Percentiles rank a stretch among this genome's conserved stretches.
Evolutionary conservation across 2,329 filamentous ascomycete genomes (phyloP).

Genomic region (Ceratocystis destructans): DNA sequence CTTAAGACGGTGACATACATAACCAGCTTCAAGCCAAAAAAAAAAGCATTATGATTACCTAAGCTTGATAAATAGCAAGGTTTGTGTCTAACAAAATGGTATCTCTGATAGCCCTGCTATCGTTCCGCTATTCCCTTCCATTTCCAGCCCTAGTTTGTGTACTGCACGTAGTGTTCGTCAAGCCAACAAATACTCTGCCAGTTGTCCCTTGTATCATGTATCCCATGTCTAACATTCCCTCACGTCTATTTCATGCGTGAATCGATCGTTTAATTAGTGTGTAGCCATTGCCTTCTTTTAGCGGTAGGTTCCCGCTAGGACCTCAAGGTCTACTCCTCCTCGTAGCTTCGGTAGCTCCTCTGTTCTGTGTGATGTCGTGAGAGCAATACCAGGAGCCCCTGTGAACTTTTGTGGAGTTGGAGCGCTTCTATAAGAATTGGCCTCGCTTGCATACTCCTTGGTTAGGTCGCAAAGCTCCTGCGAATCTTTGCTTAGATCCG

Average conservation of each 20-base stretch:
- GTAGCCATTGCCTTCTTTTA: neutral
- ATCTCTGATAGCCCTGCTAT: neutral
- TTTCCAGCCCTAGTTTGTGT: neutral
- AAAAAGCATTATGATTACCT: neutral
- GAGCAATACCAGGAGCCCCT: neutral
- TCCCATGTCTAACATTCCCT: neutral
- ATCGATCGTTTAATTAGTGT: neutral
- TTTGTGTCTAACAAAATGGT: neutral
- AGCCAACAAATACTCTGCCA: too few species aligned
- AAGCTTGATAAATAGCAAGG: neutral
- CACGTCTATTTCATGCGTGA: neutral
- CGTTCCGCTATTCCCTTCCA: neutral
- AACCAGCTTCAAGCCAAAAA: neutral
- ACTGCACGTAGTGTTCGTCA: neutral
- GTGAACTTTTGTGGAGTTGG: neutral
- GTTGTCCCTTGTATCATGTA: neutral
- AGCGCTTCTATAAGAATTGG: neutral
- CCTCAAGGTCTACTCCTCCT: conserved; percentile 11
- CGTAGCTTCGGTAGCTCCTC: neutral
- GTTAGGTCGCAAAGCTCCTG: neutral
- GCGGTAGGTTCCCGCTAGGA: conserved; percentile 13
- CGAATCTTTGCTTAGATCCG: neutral
- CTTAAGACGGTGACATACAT: neutral
- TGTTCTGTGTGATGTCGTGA: neutral
- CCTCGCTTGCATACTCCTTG: neutral